Evolutionary conservation across 176 grass and related monocot species (phyloP).

Genomic region (Eragrostis nindensis): DNA sequence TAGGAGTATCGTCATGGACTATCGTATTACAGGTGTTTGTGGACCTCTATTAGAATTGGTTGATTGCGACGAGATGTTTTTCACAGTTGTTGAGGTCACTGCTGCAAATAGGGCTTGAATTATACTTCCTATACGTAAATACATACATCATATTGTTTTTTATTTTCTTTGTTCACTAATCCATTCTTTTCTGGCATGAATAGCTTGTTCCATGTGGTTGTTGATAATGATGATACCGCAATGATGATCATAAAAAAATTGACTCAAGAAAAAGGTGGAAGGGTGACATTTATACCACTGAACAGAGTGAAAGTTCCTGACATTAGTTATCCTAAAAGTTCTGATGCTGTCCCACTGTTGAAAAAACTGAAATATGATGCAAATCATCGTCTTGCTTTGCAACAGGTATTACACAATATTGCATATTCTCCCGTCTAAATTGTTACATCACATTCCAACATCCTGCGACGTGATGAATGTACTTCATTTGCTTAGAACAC

Average conservation of each 20-base stretch:
- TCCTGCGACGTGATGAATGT: neutral
- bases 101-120: constrained; percentile 85
- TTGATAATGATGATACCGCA: constrained; percentile 90
- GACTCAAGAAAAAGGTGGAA: constrained; percentile 92
- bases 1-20: constrained; percentile 81
- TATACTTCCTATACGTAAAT: constrained; percentile 32
- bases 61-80: constrained; percentile 95
- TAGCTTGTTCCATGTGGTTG: constrained; percentile 98
- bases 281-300: constrained; percentile 97
- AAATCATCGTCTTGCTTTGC: constrained; percentile 77
- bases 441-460: neutral
- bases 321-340: constrained; percentile 74
- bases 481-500: neutral
- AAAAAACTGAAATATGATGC: constrained; percentile 89
- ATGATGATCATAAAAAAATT: constrained; percentile 86
- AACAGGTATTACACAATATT: constrained; percentile 62
- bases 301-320: constrained; percentile 86
- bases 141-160: neutral
- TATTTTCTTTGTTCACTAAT: constrained; percentile 42
- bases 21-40: constrained; percentile 81
- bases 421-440: neutral
- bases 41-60: constrained; percentile 93
- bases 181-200: constrained; percentile 32
- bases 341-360: constrained; percentile 90
- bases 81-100: constrained; percentile 98